These are phyloP conservation scores for Penicillium steckii DNA, from an alignment of 495 filamentous ascomycete genomes.

Conservation along the genomic window DNA sequence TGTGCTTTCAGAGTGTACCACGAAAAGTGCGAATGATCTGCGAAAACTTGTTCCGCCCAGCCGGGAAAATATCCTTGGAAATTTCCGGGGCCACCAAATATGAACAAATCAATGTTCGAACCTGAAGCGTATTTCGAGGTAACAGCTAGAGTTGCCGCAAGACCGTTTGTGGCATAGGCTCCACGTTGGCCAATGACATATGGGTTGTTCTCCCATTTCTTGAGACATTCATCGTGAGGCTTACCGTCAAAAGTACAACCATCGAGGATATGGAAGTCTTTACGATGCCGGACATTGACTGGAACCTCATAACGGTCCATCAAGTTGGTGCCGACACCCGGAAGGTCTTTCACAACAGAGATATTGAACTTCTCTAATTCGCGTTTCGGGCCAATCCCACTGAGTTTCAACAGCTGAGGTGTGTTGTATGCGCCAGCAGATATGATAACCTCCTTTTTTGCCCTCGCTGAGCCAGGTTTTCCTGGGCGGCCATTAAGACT, in stretches of 20 bases:
- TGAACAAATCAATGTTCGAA: constrained; percentile 42
- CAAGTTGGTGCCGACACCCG: constrained; percentile 59
- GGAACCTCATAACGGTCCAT: constrained; percentile 57
- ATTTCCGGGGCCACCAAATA: constrained; percentile 48
- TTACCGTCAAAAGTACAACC: constrained; percentile 40
- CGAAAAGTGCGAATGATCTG: constrained; percentile 26
- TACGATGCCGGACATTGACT: constrained; percentile 36
- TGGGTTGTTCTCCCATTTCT: constrained; percentile 32
- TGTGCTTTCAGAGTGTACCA: constrained; percentile 54
- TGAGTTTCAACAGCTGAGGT: constrained; percentile 58
- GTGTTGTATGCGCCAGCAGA: constrained; percentile 56
- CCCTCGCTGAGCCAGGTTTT: constrained; percentile 39
- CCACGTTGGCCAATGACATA: constrained; percentile 32
- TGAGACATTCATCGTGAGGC: constrained; percentile 42
- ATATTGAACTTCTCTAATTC: constrained; percentile 47
- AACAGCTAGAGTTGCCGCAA: constrained; percentile 41
- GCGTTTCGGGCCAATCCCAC: constrained; percentile 50
- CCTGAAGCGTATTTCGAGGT: constrained; percentile 29
- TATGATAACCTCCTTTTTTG: constrained; percentile 53
- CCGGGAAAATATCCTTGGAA: constrained; percentile 41
- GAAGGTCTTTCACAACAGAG: constrained; percentile 46
- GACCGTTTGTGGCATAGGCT: constrained; percentile 45
- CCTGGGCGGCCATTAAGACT: constrained; percentile 20
- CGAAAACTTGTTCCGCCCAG: constrained; percentile 19
- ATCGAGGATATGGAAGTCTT: constrained; percentile 39